Evolutionary conservation across 1,284 basidiomycete genomes (phyloP).

Genomic region (Laetiporus sulphureus): DNA sequence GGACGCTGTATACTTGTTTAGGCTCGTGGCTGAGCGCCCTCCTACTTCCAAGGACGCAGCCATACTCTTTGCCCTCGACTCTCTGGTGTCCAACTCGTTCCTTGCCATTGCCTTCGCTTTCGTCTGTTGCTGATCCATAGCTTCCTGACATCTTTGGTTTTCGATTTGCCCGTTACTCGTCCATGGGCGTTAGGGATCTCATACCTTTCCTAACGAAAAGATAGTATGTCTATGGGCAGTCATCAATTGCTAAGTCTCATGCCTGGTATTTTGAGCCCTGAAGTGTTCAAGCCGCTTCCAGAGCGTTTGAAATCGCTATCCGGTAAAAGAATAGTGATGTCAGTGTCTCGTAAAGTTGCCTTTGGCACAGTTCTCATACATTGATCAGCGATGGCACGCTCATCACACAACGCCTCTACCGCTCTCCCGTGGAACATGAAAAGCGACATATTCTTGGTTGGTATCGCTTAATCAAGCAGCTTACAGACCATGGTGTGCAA

Average conservation of each 20-base stretch:
- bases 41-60: no score
- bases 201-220: slow-evolving; percentile 6
- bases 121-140: no score
- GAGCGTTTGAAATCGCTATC: slow-evolving; percentile 4
- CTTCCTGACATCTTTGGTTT: no score
- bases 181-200: slow-evolving; percentile 9
- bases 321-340: slow-evolving; percentile 10
- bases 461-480: slow-evolving; percentile 61
- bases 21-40: no score
- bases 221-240: background rate
- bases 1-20: no score
- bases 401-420: slow-evolving; percentile 74
- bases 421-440: slow-evolving; percentile 50
- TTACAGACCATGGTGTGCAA: slow-evolving; percentile 46
- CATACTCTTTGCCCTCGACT: no score
- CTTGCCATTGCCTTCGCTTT: no score
- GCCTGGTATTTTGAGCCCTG: slow-evolving; percentile 2
- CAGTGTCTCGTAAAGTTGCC: background rate
- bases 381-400: slow-evolving; percentile 68
- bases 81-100: no score
- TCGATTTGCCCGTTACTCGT: no score
- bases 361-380: background rate
- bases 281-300: slow-evolving; percentile 6
- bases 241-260: background rate
- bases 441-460: slow-evolving; percentile 70